Evolutionary conservation across 148 eudicot species (phyloP), one percentile per base, ranked within the genome.

Genomic region (Polygonum aviculare): DNA sequence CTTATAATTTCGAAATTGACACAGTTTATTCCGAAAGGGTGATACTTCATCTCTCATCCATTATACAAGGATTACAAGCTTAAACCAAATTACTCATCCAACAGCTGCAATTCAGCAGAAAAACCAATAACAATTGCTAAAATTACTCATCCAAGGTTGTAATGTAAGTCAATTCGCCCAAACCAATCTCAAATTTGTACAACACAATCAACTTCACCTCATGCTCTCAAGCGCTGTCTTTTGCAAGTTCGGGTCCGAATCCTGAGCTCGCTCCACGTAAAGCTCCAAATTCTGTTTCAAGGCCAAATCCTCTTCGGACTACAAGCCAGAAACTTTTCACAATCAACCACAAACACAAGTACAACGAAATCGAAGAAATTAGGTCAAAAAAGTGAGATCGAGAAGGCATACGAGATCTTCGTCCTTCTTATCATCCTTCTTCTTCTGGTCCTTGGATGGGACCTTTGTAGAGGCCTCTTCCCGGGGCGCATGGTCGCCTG

Each of bases 261-360:
- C 98, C 78, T 92, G 93, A 79, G 79, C 93, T 78, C 92, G 81
- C 77, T 94, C 93, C 18, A 94, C 96, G 52, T 92, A 94, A 72
- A 94, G 78, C 78, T 94, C 97, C 88, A 94, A 70, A 40, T 90
- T 91, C 84, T 92, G 93, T 85, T 94, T 94, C 83, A 92, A 76
- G 48, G 93, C 98, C 88, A 94, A 86, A 83, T 94, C 98, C 80
- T 94, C 97, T 74, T 94, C 97, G 69, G 98, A 94, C 98, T 93
- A 77, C 79, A 79, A 22, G 31, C 4, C 38, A 62, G 10, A 31
- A 62, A 26, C 31, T 26, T 26, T 26, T 62, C 38, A 62, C 16
- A 62, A 33, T 21, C 33, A 59, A 59, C 22, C 21, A 18, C 19
- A 16, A 18, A 15, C 3, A 11, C 57, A 16, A 51, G 57, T 51